Evolutionary conservation across 108 stramenopile genomes (phyloP).

Genomic region (Nannochloropsis salina): DNA sequence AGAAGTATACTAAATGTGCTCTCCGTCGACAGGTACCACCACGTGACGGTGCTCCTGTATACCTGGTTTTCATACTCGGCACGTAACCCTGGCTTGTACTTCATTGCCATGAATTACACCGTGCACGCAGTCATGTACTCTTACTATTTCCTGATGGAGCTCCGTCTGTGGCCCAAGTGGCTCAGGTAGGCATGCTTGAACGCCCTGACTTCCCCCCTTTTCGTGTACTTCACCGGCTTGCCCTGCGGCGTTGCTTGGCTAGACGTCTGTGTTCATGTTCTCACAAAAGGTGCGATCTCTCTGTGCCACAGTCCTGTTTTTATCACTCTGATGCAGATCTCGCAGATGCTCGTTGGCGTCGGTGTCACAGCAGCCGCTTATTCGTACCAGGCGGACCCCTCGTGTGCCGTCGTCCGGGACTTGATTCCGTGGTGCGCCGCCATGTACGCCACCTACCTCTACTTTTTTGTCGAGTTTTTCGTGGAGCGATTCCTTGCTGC

Average conservation of each 20-base stretch:
- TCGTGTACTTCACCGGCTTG: neutral
- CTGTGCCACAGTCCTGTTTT: constrained; percentile 33
- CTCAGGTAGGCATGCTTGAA: neutral
- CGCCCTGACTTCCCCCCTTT: neutral
- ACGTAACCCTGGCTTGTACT: constrained; percentile 54
- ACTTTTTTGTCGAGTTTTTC: constrained; percentile 16
- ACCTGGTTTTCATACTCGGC: constrained; percentile 59
- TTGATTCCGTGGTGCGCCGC: neutral
- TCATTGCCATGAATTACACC: constrained; percentile 88
- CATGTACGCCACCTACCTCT: neutral
- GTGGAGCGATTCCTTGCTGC: constrained; percentile 10
- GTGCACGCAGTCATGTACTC: constrained; percentile 98
- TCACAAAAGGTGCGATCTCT: neutral
- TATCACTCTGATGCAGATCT: constrained; percentile 54
- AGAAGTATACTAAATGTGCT: neutral
- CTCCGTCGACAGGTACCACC: constrained; percentile 53
- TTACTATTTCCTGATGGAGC: constrained; percentile 81
- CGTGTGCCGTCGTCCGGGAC: neutral
- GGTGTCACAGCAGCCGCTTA: constrained; percentile 22
- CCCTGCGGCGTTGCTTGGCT: neutral
- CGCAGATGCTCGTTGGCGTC: constrained; percentile 56
- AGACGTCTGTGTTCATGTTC: neutral
- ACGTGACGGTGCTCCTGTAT: constrained; percentile 62
- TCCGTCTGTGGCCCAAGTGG: constrained; percentile 25
- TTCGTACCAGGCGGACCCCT: constrained; percentile 22